phyloP scores from a whole-genome alignment of 2,329 filamentous ascomycete genomes.

The Arthrobotrys pseudoclavata region DNA sequence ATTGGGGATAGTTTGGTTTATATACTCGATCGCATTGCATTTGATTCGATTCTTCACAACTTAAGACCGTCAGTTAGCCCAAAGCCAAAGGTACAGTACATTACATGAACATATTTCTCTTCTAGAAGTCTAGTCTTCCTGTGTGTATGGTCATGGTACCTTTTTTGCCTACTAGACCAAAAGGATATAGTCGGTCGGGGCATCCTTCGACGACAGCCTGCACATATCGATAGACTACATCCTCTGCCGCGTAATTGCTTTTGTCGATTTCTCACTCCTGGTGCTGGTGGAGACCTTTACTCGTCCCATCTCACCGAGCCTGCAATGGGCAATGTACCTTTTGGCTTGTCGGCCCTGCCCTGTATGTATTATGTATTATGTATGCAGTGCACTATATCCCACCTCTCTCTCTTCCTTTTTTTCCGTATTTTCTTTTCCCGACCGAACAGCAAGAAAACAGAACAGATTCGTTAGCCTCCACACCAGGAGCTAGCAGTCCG shows the following conservation, averaged over 20 bases:
- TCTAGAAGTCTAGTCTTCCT: slow-evolving; percentile 29
- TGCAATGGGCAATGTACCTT: slow-evolving; percentile 13
- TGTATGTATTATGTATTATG: neutral
- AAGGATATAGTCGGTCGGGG: slow-evolving; percentile 42
- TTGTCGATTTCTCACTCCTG: slow-evolving; percentile 22
- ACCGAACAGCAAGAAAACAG: neutral
- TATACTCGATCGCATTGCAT: neutral
- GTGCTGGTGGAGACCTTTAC: slow-evolving; percentile 42
- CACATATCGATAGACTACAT: neutral
- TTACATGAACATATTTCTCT: neutral
- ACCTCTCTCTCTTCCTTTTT: slow-evolving; percentile 9
- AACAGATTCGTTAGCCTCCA: slow-evolving; percentile 44
- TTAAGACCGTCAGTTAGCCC: neutral
- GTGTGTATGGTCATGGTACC: slow-evolving; percentile 30
- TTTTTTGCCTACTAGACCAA: neutral
- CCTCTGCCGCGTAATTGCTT: slow-evolving; percentile 48
- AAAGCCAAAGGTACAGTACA: neutral
- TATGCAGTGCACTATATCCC: slow-evolving; percentile 24
- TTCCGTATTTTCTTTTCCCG: slow-evolving; percentile 31
- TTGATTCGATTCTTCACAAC: neutral
- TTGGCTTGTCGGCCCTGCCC: slow-evolving; percentile 36
- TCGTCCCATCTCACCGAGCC: slow-evolving; percentile 54
- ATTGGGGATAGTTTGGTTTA: neutral
- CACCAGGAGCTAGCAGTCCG: slow-evolving; percentile 15
- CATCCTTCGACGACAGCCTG: slow-evolving; percentile 12